Conservation (phyloP, 345 rosid genomes). For the Brassica nigra region DNA sequence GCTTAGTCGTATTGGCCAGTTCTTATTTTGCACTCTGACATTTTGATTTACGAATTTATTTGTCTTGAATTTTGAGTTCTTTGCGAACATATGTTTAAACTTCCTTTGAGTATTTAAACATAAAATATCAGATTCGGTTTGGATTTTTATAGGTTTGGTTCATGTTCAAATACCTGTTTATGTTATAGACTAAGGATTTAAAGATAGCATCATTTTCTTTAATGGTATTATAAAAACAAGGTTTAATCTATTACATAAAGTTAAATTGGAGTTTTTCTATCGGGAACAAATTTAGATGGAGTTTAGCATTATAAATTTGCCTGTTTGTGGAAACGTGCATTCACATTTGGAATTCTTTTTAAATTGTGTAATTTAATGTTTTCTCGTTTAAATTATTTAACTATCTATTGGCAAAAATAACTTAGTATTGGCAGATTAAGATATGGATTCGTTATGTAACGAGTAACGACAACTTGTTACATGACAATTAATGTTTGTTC, state of each 20-base stretch:
- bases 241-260: neutral
- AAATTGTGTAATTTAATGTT: neutral
- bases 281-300: neutral
- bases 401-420: neutral
- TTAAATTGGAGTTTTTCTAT: neutral
- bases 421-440: slow-evolving; percentile 13
- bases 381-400: neutral
- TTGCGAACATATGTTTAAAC: neutral
- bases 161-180: neutral
- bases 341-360: slow-evolving; percentile 6
- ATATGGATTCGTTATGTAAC: slow-evolving; percentile 35
- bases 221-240: too few species aligned
- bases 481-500: slow-evolving; percentile 20
- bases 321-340: slow-evolving; percentile 3
- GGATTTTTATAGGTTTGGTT: neutral
- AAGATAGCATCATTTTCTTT: too few species aligned
- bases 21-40: neutral
- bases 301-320: neutral
- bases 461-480: slow-evolving; percentile 36
- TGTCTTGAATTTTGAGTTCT: neutral
- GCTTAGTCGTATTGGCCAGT: neutral
- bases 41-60: too few species aligned
- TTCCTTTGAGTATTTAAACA: too few species aligned
- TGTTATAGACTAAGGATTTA: too few species aligned
- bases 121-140: neutral